Evolutionary conservation across 2,329 filamentous ascomycete genomes (phyloP), one percentile per base, ranked within the genome.

Genomic region (Elsinoe ampelina): DNA sequence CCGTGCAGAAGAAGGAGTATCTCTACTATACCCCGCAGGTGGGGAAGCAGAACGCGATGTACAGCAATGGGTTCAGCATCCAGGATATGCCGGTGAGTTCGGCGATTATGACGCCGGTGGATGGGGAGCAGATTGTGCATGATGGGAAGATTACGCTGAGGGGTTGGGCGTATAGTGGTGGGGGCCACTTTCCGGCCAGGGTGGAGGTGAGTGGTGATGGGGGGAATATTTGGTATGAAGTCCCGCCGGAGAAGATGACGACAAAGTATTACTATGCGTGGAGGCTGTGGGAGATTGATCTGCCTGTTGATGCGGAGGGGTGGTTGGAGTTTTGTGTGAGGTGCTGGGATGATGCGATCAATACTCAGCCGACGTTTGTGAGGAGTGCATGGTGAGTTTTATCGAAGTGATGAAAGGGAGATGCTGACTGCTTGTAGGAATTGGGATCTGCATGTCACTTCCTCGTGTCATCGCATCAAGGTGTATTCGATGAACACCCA

Each of bases 51-150:
- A 86, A 86, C 60, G 72, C 76, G 10, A 72, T 70, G 7, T 77
- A 79, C 61, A 80, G 73, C 13, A 80, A 81, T 45, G 83, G 81
- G 0, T 83, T 84, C 59, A 80, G 78, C 60, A 87, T 85, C 63
- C 84, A 88, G 63, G 84, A 86, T 35, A 87, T 87, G 83, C 84
- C 84, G 0, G 83, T 87, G 2, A 80, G 77, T 47, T 80, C 76
- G 13, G 84, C 83, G 17, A 85, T 86, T 62, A 86, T 86, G 80
- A 73, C 77, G 0, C 84, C 84, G 0, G 72, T 74, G 70, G 76
- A 77, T 17, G 82, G 82, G 62, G 76, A 83, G n/a, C 76, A 79
- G 1, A 74, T 85, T 30, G 69, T 85, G 0, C 82, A 86, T 61
- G 74, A 78, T 13, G 82, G 83, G 7, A 75, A 71, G 47, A 83